These are phyloP conservation scores for Pleurotus platypus DNA, from an alignment of 768 basidiomycete species.

Conservation along the genomic window DNA sequence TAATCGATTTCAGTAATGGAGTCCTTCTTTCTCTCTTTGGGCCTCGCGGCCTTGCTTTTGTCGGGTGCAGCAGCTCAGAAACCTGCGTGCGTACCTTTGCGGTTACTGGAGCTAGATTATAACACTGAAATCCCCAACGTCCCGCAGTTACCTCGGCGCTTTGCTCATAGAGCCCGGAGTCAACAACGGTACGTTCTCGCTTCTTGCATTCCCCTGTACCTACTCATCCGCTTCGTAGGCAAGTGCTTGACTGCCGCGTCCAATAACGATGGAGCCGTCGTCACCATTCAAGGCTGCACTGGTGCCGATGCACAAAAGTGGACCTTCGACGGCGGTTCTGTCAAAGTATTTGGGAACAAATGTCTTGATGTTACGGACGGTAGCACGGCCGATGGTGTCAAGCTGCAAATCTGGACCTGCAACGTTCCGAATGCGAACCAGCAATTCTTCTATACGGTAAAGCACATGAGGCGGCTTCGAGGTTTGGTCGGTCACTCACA, in stretches of 20 bases:
- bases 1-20: not conserved
- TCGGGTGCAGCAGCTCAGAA: not conserved
- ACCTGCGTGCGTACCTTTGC: not conserved
- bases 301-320: constrained; percentile 18
- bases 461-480: too few species aligned
- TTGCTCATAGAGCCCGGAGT: constrained; percentile 9
- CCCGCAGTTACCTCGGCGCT: not conserved
- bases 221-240: not conserved
- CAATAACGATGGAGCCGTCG: constrained; percentile 23
- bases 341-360: constrained; percentile 16
- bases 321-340: constrained; percentile 13
- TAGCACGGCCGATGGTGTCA: constrained; percentile 11
- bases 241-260: constrained; percentile 23
- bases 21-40: not conserved
- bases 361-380: constrained; percentile 20
- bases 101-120: not conserved
- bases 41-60: not conserved
- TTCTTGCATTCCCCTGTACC: not conserved
- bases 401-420: constrained; percentile 22
- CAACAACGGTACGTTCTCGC: not conserved
- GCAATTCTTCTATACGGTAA: constrained; percentile 11
- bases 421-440: constrained; percentile 16
- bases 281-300: constrained; percentile 19
- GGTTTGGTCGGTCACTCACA: too few species aligned
- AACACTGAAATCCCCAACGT: not conserved